phyloP scores from a whole-genome alignment of 257 asterid species.

The Gentiana dahurica region DNA sequence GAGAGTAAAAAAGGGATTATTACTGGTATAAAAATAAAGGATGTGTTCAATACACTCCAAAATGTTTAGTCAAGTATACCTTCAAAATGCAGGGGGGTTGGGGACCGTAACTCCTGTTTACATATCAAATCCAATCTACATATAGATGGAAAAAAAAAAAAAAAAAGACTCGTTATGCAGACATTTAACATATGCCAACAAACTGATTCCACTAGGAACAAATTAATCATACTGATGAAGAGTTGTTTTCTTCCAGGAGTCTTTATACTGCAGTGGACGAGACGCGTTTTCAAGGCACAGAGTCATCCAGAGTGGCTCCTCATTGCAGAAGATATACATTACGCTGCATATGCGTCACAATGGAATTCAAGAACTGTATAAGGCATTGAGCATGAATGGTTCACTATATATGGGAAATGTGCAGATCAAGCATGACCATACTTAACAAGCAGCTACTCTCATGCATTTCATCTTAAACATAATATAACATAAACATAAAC shows the following conservation, averaged over 20 bases:
- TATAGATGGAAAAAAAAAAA: conserved; percentile 8
- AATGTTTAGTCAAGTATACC: conserved; percentile 31
- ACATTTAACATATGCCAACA: conserved; percentile 10
- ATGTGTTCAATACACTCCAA: conserved; percentile 5
- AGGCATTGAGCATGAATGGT: background rate
- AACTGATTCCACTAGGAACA: conserved; percentile 6
- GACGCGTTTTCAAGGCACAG: conserved; percentile 55
- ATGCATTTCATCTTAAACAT: no score
- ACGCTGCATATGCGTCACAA: conserved; percentile 41
- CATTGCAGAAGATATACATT: conserved; percentile 85
- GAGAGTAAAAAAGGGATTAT: conserved; percentile 20
- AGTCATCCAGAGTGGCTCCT: conserved; percentile 95
- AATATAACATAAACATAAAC: no score
- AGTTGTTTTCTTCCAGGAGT: conserved; percentile 94
- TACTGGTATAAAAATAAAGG: conserved; percentile 10
- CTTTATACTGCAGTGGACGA: conserved; percentile 80
- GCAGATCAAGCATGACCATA: no score
- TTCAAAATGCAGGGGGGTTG: conserved; percentile 44
- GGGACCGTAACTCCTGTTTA: conserved; percentile 26
- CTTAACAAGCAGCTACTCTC: no score
- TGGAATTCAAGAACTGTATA: conserved; percentile 1
- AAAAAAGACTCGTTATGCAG: conserved; percentile 7
- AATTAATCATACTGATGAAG: conserved; percentile 67
- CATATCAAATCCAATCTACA: conserved; percentile 47
- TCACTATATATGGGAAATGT: no score